Evolutionary conservation across 1,284 basidiomycete species (phyloP).

Genomic region (Cutaneotrichosporon dermatis): DNA sequence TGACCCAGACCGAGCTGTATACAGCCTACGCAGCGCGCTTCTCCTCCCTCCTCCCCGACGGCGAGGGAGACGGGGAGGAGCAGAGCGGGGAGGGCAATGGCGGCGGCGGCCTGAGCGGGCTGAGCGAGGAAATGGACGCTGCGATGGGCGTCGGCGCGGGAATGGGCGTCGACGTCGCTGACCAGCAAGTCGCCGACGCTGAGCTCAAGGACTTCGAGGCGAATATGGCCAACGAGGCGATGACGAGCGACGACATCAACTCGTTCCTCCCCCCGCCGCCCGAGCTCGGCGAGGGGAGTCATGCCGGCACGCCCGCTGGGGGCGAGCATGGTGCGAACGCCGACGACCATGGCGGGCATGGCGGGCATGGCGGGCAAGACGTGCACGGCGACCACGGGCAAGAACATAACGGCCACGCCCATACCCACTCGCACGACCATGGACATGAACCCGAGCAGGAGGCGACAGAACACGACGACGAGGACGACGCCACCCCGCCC

Average conservation of each 20-base stretch:
- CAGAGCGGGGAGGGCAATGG: not conserved
- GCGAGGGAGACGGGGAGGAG: not conserved
- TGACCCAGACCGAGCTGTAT: slow-evolving; percentile 44
- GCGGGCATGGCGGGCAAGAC: too few relatives aligned
- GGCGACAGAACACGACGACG: too few relatives aligned
- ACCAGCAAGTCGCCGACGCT: not conserved
- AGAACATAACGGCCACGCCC: not conserved
- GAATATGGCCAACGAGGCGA: slow-evolving; percentile 17
- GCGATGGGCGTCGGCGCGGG: not conserved
- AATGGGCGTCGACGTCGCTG: not conserved
- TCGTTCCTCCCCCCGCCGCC: slow-evolving; percentile 11
- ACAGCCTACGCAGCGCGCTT: slow-evolving; percentile 42
- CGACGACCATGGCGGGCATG: too few relatives aligned
- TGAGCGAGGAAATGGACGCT: not conserved
- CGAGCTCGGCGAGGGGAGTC: not conserved
- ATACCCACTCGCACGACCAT: too few relatives aligned
- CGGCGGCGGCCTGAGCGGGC: not conserved
- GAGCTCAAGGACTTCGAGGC: slow-evolving; percentile 21
- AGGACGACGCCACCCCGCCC: not conserved
- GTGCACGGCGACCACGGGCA: too few relatives aligned
- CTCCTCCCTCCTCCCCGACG: slow-evolving; percentile 20
- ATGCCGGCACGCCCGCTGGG: not conserved
- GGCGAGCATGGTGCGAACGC: not conserved
- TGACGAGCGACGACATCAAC: slow-evolving; percentile 25
- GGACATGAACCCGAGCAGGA: too few relatives aligned